Percentiles rank a stretch among this genome's conserved stretches.
Evolutionary conservation across 2,329 filamentous ascomycete species (phyloP).

Genomic region (Trichoderma simmonsii): DNA sequence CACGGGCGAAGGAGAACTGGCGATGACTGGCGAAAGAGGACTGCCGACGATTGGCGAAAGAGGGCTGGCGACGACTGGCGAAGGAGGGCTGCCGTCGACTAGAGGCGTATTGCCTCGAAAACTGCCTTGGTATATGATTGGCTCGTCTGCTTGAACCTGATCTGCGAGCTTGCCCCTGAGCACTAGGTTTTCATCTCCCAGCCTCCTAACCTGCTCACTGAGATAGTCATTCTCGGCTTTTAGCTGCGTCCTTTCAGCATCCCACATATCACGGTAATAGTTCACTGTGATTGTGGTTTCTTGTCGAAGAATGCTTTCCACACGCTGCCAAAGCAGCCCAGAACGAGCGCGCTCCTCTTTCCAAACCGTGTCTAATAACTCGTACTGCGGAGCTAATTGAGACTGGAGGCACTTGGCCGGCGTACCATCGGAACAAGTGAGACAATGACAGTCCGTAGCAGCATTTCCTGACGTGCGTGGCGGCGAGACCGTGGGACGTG

Average conservation of each 20-base stretch:
- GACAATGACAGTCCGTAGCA: background rate
- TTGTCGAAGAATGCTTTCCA: background rate
- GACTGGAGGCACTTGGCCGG: background rate
- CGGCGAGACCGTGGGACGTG: background rate
- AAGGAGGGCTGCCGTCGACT: background rate
- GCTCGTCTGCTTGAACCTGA: conserved; percentile 13
- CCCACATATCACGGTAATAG: background rate
- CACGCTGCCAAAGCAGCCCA: too few species aligned
- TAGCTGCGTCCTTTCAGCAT: background rate
- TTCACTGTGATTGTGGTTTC: background rate
- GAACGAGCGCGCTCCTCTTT: background rate
- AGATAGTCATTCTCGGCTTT: background rate
- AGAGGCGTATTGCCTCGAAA: conserved; percentile 29
- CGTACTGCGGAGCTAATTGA: background rate
- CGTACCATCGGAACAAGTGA: background rate
- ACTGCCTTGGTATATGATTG: conserved; percentile 26
- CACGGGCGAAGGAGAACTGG: background rate
- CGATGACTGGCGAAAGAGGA: background rate
- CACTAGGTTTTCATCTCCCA: background rate
- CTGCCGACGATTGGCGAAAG: background rate
- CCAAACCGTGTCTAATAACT: background rate
- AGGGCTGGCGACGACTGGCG: background rate
- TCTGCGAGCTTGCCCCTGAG: background rate
- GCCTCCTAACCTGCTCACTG: background rate
- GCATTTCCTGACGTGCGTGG: background rate